These are phyloP conservation scores for Trifolium subterraneum DNA, from an alignment of 306 rosid species.

Conservation along the genomic window DNA sequence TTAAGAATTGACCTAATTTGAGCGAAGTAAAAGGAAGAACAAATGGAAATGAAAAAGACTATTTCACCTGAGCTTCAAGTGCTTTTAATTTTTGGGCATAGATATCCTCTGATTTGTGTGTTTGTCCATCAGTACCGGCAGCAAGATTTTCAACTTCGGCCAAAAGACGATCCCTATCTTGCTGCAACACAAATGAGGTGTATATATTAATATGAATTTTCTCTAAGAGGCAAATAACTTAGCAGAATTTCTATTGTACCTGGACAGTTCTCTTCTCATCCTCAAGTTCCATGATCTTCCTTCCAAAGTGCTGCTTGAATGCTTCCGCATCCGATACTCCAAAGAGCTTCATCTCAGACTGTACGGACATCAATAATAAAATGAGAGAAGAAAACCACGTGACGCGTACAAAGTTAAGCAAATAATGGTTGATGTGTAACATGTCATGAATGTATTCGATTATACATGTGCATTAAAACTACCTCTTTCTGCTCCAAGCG, in stretches of 20 bases:
- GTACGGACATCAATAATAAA: constrained; percentile 40
- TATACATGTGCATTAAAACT: constrained; percentile 26
- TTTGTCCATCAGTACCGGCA: constrained; percentile 83
- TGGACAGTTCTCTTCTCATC: constrained; percentile 91
- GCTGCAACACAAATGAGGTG: constrained; percentile 60
- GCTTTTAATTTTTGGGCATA: constrained; percentile 87
- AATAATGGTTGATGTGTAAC: constrained; percentile 24
- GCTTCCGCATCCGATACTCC: constrained; percentile 71
- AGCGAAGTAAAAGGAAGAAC: constrained; percentile 20
- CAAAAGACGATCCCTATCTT: constrained; percentile 85
- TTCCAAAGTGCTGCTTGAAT: constrained; percentile 95
- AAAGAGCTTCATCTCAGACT: constrained; percentile 93
- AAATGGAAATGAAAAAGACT: constrained; percentile 8
- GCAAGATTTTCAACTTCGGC: constrained; percentile 95
- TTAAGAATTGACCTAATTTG: constrained; percentile 27
- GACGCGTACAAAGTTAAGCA: too few relatives aligned
- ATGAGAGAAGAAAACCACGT: constrained; percentile 26
- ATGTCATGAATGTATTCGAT: constrained; percentile 26
- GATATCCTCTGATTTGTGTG: constrained; percentile 81
- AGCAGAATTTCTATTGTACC: constrained; percentile 55
- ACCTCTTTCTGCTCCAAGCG: constrained; percentile 96
- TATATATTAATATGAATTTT: constrained; percentile 47
- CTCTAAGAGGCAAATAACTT: constrained; percentile 28
- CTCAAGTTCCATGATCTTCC: constrained; percentile 89
- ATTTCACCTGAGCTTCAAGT: constrained; percentile 88